These are phyloP conservation scores for Lipomyces chichibuensis DNA, from an alignment of 805 yeast species.

Conservation along the genomic window DNA sequence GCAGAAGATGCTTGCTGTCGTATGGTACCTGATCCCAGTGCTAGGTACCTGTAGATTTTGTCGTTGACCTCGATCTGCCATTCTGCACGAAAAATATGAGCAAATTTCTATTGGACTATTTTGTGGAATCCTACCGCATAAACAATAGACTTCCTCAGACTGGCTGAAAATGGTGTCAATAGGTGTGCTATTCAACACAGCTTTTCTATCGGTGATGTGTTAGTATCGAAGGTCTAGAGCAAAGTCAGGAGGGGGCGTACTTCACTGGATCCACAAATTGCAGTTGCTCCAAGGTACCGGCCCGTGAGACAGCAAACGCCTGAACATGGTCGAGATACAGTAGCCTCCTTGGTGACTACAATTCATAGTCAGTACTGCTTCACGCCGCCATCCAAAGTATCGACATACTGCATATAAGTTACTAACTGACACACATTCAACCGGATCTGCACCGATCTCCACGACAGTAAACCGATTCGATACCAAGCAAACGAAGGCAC, in stretches of 20 bases:
- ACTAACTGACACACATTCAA: conserved; percentile 15
- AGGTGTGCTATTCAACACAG: conserved; percentile 9
- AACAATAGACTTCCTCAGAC: conserved; percentile 8
- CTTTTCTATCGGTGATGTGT: not conserved
- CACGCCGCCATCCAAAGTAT: not conserved
- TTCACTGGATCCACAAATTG: conserved; percentile 21
- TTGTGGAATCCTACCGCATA: conserved; percentile 17
- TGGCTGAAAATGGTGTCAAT: not conserved
- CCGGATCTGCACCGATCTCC: conserved; percentile 11
- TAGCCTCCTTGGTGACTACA: conserved; percentile 17
- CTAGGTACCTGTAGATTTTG: conserved; percentile 10
- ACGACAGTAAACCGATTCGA: conserved; percentile 11
- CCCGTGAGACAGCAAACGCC: conserved; percentile 18
- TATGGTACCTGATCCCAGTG: conserved; percentile 12
- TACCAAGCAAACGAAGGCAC: conserved; percentile 4
- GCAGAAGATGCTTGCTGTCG: not conserved
- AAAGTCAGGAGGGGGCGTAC: not conserved
- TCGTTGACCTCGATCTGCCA: conserved; percentile 15
- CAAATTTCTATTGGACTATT: no score
- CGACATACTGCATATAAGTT: conserved; percentile 3
- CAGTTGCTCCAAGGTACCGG: not conserved
- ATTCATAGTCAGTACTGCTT: not conserved
- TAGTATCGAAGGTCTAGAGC: not conserved
- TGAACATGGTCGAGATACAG: conserved; percentile 15
- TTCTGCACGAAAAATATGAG: conserved; percentile 9